Percentiles rank a stretch among this genome's conserved stretches.
These are phyloP conservation scores for Hyaloscypha finlandica DNA, from an alignment of 495 filamentous ascomycete species.

Conservation along the genomic window DNA sequence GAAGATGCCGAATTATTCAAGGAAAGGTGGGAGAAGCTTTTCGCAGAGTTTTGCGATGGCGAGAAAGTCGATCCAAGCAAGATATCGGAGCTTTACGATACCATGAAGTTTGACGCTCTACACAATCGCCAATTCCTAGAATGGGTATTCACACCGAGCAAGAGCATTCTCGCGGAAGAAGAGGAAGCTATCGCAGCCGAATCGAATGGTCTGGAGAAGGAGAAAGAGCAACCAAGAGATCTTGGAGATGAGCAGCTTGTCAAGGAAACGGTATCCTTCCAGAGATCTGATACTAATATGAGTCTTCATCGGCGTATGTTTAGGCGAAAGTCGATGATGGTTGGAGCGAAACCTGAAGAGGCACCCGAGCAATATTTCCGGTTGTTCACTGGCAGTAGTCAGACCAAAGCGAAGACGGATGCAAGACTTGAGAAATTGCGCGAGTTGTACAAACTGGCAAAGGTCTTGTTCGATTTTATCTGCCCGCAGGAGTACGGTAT, in stretches of 20 bases:
- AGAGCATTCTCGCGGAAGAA: slow-evolving; percentile 66
- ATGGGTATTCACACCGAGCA: slow-evolving; percentile 90
- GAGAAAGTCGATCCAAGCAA: slow-evolving; percentile 99
- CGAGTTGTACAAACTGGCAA: slow-evolving; percentile 89
- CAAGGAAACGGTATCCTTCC: slow-evolving; percentile 28
- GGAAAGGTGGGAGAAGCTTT: slow-evolving; percentile 98
- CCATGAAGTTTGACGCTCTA: slow-evolving; percentile 98
- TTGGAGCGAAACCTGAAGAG: slow-evolving; percentile 14
- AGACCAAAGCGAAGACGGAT: slow-evolving; percentile 82
- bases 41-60: slow-evolving; percentile 91
- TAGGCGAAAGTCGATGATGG: slow-evolving; percentile 52
- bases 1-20: slow-evolving; percentile 94
- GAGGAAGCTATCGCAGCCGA: slow-evolving; percentile 29
- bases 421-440: slow-evolving; percentile 82
- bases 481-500: slow-evolving; percentile 99
- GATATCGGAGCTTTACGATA: slow-evolving; percentile 96
- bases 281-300: slow-evolving; percentile 37
- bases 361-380: slow-evolving; percentile 71
- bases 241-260: slow-evolving; percentile 39
- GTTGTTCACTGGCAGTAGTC: slow-evolving; percentile 73
- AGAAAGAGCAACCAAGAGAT: slow-evolving; percentile 26
- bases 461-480: slow-evolving; percentile 97
- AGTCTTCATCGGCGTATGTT: slow-evolving; percentile 53
- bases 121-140: slow-evolving; percentile 97
- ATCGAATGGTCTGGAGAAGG: slow-evolving; percentile 42